phyloP scores from a whole-genome alignment of 192 early-diverging fungal species.

The Mortierella hygrophila region DNA sequence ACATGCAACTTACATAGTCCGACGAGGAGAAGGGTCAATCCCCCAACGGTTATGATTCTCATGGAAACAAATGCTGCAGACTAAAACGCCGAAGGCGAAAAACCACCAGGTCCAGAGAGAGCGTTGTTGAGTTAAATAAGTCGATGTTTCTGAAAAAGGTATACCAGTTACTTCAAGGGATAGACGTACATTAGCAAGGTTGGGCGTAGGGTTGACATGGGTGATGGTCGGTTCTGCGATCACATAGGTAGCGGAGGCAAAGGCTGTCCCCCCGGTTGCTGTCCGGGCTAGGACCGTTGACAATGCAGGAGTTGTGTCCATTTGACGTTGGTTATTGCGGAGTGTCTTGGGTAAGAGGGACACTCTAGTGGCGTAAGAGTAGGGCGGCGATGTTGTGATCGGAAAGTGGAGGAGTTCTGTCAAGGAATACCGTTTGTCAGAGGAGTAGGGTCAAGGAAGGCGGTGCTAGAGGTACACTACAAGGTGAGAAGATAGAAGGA shows the following conservation, averaged over 20 bases:
- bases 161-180: background rate
- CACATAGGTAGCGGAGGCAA: slow-evolving; percentile 22
- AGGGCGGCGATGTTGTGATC: background rate
- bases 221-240: slow-evolving; percentile 26
- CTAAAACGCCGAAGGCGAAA: background rate
- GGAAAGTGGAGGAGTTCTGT: background rate
- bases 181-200: slow-evolving; percentile 1
- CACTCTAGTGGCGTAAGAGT: too few relatives aligned
- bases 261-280: background rate
- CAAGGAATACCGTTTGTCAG: background rate
- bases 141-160: background rate
- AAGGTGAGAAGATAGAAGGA: too few relatives aligned
- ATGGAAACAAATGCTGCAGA: slow-evolving; percentile 23
- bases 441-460: too few relatives aligned
- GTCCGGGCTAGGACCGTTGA: background rate
- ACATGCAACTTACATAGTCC: slow-evolving; percentile 19
- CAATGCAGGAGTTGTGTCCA: background rate
- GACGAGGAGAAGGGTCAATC: slow-evolving; percentile 24
- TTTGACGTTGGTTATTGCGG: background rate
- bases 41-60: slow-evolving; percentile 26
- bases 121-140: background rate
- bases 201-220: background rate
- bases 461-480: too few relatives aligned
- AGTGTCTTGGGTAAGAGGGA: background rate
- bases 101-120: background rate